Percentiles rank a stretch among this genome's conserved stretches.
These are phyloP conservation scores for Xerocomus spinulosus DNA, from an alignment of 768 basidiomycete species.

Conservation along the genomic window DNA sequence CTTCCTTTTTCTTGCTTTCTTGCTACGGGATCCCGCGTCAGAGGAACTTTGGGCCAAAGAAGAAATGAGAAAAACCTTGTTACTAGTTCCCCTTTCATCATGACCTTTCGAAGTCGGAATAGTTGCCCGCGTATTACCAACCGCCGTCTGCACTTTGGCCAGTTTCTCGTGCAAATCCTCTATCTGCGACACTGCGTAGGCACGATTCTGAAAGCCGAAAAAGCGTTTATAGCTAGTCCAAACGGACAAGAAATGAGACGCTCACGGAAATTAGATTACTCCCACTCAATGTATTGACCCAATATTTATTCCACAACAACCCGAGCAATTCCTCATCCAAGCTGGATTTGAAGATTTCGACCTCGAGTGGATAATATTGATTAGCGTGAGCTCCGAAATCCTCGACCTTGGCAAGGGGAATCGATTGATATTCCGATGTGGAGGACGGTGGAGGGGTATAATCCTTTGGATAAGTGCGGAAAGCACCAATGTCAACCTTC, in stretches of 20 bases:
- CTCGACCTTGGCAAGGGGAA: conserved; percentile 95
- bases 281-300: conserved; percentile 95
- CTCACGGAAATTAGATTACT: conserved; percentile 88
- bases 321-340: conserved; percentile 85
- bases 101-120: conserved; percentile 51
- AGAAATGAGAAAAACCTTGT: conserved; percentile 37
- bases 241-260: not conserved
- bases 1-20: conserved; percentile 81
- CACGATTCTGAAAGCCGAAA: conserved; percentile 65
- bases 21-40: conserved; percentile 21
- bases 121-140: conserved; percentile 55
- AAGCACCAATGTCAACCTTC: conserved; percentile 98
- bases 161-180: conserved; percentile 89
- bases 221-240: not conserved
- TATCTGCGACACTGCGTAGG: conserved; percentile 90
- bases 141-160: conserved; percentile 57
- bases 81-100: conserved; percentile 35
- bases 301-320: conserved; percentile 98
- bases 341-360: conserved; percentile 91
- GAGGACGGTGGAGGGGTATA: conserved; percentile 76
- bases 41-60: not conserved
- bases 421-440: conserved; percentile 89
- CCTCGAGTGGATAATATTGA: conserved; percentile 91
- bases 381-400: conserved; percentile 99
- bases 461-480: conserved; percentile 94